Evolutionary conservation across 1,284 basidiomycete genomes (phyloP), one percentile per base, ranked within the genome.

Genomic region (Macrocystidia cucumis): DNA sequence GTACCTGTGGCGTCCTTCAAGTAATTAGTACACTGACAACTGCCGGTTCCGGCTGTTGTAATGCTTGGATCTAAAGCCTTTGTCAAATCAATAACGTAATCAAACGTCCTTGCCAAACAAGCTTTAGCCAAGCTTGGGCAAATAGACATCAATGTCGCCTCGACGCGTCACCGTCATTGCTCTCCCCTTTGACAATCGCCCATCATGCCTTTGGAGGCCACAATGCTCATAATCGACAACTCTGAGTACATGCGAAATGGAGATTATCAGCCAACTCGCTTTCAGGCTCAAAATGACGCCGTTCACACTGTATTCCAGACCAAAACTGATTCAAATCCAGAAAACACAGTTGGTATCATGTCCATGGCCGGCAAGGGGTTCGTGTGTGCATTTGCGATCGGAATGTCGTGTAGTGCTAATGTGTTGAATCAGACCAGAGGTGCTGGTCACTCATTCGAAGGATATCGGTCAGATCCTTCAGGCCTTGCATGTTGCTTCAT

Each of bases 331-430:
- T 83, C 88, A 25, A 96, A 99, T 64, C 91, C 95, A 17, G 96
- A 99, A 66, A 97, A 89, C 62, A 91, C 91, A 9, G 92, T 97
- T 35, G 95, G 95, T 4, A 63, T 98, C 38, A 96, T 99, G 92
- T 93, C 91, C 25, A 95, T 96, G 88, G 95, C 91, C 17, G 86
- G 89, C 37, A 91, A 91, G 63, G 82, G 84, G 91, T 92, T 50
- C 59, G 80, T 62, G 16, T 22, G 16, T 18, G 28, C 5, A n/a
- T 29, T 23, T 12, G 9, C n/a, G n/a, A 19, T n/a, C n/a, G n/a
- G n/a, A n/a, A n/a, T n/a, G n/a, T n/a, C n/a, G n/a, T n/a, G n/a
- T n/a, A n/a, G n/a, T n/a, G n/a, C n/a, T n/a, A n/a, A n/a, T n/a
- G n/a, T n/a, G n/a, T n/a, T n/a, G 9, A 19, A 22, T 16, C 50